phyloP scores from a whole-genome alignment of 352 stramenopile species.

The Globisporangium iwayamae region DNA sequence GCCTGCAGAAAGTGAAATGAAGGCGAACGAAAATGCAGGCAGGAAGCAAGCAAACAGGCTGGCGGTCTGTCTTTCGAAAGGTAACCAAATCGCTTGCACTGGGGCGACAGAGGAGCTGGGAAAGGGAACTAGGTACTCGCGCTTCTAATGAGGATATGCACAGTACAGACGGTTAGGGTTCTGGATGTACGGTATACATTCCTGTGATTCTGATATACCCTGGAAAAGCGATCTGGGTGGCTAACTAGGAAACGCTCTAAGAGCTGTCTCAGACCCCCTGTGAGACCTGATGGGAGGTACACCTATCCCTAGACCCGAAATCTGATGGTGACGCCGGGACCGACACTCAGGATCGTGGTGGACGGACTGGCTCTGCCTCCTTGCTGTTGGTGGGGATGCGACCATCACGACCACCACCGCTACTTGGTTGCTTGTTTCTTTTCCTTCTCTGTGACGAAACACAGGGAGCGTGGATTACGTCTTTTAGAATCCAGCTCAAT shows the following conservation, averaged over 20 bases:
- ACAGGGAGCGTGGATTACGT: too few species aligned
- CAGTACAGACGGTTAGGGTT: neutral
- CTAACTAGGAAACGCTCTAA: neutral
- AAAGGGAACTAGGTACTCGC: neutral
- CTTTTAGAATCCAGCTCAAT: too few species aligned
- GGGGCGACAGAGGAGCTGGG: neutral
- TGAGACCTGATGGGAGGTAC: neutral
- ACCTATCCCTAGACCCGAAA: neutral
- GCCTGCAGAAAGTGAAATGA: constrained; percentile 8
- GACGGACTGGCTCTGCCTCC: constrained; percentile 3
- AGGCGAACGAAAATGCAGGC: constrained; percentile 6
- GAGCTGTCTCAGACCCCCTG: neutral
- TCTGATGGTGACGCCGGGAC: constrained; percentile 5
- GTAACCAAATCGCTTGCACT: constrained; percentile 2
- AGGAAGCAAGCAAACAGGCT: neutral
- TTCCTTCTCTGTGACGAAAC: neutral
- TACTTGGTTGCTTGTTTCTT: neutral
- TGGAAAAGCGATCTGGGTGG: neutral
- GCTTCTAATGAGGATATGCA: neutral
- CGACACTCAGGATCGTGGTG: constrained; percentile 3
- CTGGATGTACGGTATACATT: neutral
- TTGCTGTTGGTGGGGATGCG: neutral
- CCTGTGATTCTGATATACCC: neutral
- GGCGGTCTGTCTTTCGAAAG: neutral
- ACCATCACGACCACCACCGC: neutral